Evolutionary conservation across 805 yeast genomes (phyloP).

Genomic region (Zygosaccharomyces gambellarensis): DNA sequence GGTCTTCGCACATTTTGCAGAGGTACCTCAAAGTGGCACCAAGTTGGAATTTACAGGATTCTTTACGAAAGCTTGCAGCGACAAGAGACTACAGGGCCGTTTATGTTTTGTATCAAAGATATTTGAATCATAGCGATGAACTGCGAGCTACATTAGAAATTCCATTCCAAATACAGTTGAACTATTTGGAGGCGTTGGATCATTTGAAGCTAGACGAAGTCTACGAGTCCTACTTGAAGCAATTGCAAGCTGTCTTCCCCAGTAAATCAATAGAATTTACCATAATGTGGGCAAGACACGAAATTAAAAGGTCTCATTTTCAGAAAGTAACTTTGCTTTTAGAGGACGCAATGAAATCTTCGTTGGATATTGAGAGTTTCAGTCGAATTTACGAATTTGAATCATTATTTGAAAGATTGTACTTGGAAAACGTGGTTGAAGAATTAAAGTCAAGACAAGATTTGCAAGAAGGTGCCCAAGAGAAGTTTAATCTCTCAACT

Average conservation of each 20-base stretch:
- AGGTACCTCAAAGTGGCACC: constrained; percentile 25
- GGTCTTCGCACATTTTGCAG: constrained; percentile 25
- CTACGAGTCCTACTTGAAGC: constrained; percentile 29
- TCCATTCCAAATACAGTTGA: constrained; percentile 13
- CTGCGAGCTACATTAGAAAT: constrained; percentile 6
- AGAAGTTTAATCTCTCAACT: constrained; percentile 39
- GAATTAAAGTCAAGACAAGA: constrained; percentile 16
- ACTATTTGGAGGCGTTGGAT: constrained; percentile 16
- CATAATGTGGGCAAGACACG: constrained; percentile 46
- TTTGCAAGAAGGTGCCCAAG: constrained; percentile 14
- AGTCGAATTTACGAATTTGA: constrained; percentile 58
- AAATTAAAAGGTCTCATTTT: constrained; percentile 37
- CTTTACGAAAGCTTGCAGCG: constrained; percentile 10
- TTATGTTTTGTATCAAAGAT: constrained; percentile 13
- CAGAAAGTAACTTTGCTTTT: constrained; percentile 41
- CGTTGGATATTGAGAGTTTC: constrained; percentile 56
- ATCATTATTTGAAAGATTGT: constrained; percentile 45
- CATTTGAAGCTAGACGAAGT: constrained; percentile 11
- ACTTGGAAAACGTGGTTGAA: constrained; percentile 7
- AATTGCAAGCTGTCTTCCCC: constrained; percentile 40
- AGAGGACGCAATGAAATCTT: constrained; percentile 44
- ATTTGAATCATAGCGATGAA: constrained; percentile 7
- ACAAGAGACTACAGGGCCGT: constrained; percentile 21
- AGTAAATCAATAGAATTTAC: constrained; percentile 53
- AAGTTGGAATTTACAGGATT: constrained; percentile 8